Percentiles rank a stretch among this genome's conserved stretches.
phyloP scores from a whole-genome alignment of 257 asterid species.

The Handroanthus guayacan region DNA sequence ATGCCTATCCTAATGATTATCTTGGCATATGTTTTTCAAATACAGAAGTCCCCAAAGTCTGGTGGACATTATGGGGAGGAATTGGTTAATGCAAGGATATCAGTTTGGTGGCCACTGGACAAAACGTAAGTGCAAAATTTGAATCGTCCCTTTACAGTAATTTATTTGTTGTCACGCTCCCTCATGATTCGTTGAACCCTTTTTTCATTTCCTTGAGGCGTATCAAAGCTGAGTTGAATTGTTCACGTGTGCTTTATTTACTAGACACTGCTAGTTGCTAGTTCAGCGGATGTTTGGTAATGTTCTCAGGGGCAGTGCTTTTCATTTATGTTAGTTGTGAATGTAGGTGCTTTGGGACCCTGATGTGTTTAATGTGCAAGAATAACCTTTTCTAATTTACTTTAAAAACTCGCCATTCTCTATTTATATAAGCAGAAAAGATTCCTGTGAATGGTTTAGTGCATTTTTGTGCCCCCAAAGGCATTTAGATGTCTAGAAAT shows the following conservation, averaged over 20 bases:
- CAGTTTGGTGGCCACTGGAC: conserved; percentile 54
- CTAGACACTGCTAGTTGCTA: no score
- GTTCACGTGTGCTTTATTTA: neutral
- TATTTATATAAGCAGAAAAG: no score
- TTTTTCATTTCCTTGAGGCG: neutral
- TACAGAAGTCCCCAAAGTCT: conserved; percentile 28
- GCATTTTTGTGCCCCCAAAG: no score
- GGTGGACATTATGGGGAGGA: conserved; percentile 37
- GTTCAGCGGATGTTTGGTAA: no score
- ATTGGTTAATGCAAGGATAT: conserved; percentile 36
- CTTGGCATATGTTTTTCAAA: conserved; percentile 10
- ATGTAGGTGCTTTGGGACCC: no score
- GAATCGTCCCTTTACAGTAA: neutral
- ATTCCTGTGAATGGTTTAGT: no score
- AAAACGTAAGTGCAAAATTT: conserved; percentile 39
- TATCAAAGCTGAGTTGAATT: neutral
- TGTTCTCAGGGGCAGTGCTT: no score
- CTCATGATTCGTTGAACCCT: neutral
- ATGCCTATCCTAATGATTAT: neutral
- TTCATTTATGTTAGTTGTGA: no score
- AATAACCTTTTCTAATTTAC: no score
- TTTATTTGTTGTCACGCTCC: neutral
- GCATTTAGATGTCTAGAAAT: neutral
- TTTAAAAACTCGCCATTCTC: no score
- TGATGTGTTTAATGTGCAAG: no score